These are phyloP conservation scores for Cladosporium halotolerans DNA, from an alignment of 2,329 filamentous ascomycete genomes.

Conservation along the genomic window DNA sequence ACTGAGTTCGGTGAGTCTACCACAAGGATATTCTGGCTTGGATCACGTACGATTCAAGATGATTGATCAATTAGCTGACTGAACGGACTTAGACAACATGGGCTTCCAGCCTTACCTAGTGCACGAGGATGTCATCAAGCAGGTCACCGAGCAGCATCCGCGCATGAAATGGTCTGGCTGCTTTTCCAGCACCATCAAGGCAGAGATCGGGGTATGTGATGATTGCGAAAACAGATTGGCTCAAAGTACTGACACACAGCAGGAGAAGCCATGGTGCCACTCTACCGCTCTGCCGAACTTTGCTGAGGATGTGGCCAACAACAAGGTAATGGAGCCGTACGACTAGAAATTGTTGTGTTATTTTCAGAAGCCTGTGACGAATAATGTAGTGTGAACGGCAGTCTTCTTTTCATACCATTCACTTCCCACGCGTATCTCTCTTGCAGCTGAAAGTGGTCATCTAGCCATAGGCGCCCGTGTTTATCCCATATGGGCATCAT, in stretches of 20 bases:
- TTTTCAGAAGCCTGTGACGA: too few relatives aligned
- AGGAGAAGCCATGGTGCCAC: constrained; percentile 26
- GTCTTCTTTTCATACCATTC: too few relatives aligned
- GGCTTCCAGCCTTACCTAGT: constrained; percentile 23
- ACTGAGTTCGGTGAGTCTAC: constrained; percentile 20
- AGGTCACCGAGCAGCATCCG: constrained; percentile 21
- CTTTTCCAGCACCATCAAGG: constrained; percentile 22
- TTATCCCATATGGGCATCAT: too few relatives aligned
- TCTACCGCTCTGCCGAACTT: constrained; percentile 25
- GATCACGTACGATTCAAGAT: background rate
- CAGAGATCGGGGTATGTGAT: constrained; percentile 16
- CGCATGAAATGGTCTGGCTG: constrained; percentile 24
- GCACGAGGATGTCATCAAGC: constrained; percentile 20
- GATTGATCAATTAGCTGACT: background rate
- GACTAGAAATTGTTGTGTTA: constrained; percentile 6
- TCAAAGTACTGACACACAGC: background rate
- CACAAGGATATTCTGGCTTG: background rate
- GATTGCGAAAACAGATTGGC: background rate
- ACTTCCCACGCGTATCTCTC: too few relatives aligned
- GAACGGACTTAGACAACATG: constrained; percentile 20
- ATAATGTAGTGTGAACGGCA: too few relatives aligned
- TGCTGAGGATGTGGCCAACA: constrained; percentile 21
- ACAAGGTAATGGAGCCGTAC: constrained; percentile 24
- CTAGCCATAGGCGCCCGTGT: too few relatives aligned
- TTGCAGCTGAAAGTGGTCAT: too few relatives aligned